These are phyloP conservation scores for Elsinoe ampelina DNA, from an alignment of 2,329 filamentous ascomycete genomes.

Conservation along the genomic window DNA sequence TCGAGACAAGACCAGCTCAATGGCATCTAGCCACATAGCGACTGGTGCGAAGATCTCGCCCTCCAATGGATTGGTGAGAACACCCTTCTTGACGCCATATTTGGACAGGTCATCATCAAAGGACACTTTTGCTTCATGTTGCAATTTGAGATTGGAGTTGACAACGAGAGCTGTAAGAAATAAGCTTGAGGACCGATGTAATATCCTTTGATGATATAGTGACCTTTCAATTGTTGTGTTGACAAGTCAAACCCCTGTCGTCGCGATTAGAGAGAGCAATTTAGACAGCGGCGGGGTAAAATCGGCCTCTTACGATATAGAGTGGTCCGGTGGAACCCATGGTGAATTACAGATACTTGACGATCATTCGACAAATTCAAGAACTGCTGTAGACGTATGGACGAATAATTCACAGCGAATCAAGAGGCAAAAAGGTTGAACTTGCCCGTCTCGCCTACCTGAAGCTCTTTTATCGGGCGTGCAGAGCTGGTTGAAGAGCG, in stretches of 20 bases:
- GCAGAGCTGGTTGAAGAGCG: background rate
- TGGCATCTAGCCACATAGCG: slow-evolving; percentile 85
- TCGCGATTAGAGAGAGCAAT: slow-evolving; percentile 9
- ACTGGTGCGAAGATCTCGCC: slow-evolving; percentile 90
- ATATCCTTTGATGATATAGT: background rate
- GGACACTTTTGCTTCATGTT: slow-evolving; percentile 82
- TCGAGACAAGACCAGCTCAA: slow-evolving; percentile 72
- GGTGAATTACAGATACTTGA: background rate
- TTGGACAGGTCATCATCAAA: slow-evolving; percentile 76
- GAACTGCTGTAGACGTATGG: background rate
- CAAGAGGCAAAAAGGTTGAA: background rate
- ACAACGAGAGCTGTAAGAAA: slow-evolving; percentile 62
- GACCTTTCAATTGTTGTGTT: slow-evolving; percentile 91
- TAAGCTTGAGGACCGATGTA: background rate
- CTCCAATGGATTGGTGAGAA: slow-evolving; percentile 69
- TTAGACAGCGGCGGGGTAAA: background rate
- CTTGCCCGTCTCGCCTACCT: background rate
- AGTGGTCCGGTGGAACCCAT: slow-evolving; percentile 11
- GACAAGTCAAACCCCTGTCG: slow-evolving; percentile 76
- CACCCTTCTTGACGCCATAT: slow-evolving; percentile 73
- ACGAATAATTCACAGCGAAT: background rate
- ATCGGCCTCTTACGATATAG: slow-evolving; percentile 8
- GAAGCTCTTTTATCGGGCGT: background rate
- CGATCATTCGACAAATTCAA: background rate
- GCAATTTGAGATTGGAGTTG: slow-evolving; percentile 67